Evolutionary conservation across 2,329 filamentous ascomycete genomes (phyloP).

Genomic region (Clonostachys rhizophaga): DNA sequence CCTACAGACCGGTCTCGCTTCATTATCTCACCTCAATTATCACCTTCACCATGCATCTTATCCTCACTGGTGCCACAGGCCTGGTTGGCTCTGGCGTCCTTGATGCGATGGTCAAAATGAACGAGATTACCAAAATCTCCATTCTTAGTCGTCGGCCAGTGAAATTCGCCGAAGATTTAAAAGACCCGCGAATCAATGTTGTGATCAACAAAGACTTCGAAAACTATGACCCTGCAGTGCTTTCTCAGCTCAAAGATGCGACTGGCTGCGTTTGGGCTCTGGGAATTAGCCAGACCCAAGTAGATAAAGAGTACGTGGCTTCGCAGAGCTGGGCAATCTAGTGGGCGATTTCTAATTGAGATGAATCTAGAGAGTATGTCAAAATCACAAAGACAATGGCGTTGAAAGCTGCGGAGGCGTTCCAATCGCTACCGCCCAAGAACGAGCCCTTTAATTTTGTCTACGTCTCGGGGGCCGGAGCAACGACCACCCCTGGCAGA

Average conservation of each 20-base stretch:
- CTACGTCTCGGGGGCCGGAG: conserved; percentile 62
- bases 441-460: conserved; percentile 60
- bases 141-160: conserved; percentile 65
- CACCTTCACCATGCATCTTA: conserved; percentile 48
- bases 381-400: conserved; percentile 65
- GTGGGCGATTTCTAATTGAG: too few species aligned
- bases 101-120: conserved; percentile 52
- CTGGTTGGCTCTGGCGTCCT: conserved; percentile 60
- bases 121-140: conserved; percentile 58
- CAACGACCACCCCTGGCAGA: conserved; percentile 49
- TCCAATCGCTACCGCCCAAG: conserved; percentile 36
- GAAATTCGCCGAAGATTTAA: conserved; percentile 50
- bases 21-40: too few species aligned
- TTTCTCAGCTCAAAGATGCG: conserved; percentile 58
- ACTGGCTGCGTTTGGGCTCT: conserved; percentile 70
- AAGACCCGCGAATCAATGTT: conserved; percentile 57
- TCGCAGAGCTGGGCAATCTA: background rate
- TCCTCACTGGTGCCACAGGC: conserved; percentile 65
- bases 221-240: conserved; percentile 51
- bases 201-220: conserved; percentile 69
- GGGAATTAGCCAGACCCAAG: conserved; percentile 57
- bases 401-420: conserved; percentile 57
- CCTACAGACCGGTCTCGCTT: too few species aligned
- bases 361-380: conserved; percentile 44
- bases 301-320: conserved; percentile 44